phyloP scores from a whole-genome alignment of 495 filamentous ascomycete genomes.

The Polyplosphaeria fusca region DNA sequence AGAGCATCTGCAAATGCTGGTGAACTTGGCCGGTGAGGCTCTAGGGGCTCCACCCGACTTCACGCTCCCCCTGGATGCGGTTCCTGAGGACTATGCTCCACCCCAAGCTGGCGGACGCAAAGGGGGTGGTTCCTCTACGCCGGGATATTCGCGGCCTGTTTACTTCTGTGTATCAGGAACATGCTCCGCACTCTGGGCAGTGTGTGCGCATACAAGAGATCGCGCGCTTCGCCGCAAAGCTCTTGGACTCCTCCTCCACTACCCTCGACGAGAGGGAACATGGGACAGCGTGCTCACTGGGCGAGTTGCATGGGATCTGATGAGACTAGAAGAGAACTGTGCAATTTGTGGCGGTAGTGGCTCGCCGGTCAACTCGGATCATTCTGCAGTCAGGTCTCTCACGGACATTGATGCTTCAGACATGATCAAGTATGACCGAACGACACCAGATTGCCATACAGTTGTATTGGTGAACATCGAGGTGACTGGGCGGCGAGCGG shows the following conservation, averaged over 20 bases:
- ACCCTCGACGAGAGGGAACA: constrained; percentile 26
- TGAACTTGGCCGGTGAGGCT: constrained; percentile 15
- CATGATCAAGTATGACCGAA: too few relatives aligned
- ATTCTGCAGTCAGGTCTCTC: too few relatives aligned
- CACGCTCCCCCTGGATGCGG: background rate
- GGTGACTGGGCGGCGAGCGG: constrained; percentile 5
- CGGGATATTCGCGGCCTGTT: constrained; percentile 7
- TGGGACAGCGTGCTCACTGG: constrained; percentile 32
- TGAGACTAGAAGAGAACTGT: constrained; percentile 28
- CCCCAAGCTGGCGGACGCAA: background rate
- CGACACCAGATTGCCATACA: too few relatives aligned
- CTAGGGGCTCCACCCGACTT: constrained; percentile 6
- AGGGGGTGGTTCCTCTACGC: background rate
- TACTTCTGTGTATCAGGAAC: constrained; percentile 11
- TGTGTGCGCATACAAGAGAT: constrained; percentile 1
- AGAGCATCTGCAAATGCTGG: constrained; percentile 9
- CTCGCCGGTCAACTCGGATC: too few relatives aligned
- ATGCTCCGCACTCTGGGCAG: constrained; percentile 15
- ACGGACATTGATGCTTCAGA: too few relatives aligned
- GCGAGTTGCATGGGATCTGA: constrained; percentile 18
- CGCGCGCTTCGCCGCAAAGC: constrained; percentile 9
- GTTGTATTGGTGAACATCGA: too few relatives aligned
- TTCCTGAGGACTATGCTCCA: constrained; percentile 2
- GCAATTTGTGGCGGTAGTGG: too few relatives aligned
- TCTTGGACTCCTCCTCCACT: constrained; percentile 15